Percentiles rank a stretch among this genome's conserved stretches.
Evolutionary conservation across 805 yeast genomes (phyloP).

Genomic region (Metahyphopichia silvanorum): DNA sequence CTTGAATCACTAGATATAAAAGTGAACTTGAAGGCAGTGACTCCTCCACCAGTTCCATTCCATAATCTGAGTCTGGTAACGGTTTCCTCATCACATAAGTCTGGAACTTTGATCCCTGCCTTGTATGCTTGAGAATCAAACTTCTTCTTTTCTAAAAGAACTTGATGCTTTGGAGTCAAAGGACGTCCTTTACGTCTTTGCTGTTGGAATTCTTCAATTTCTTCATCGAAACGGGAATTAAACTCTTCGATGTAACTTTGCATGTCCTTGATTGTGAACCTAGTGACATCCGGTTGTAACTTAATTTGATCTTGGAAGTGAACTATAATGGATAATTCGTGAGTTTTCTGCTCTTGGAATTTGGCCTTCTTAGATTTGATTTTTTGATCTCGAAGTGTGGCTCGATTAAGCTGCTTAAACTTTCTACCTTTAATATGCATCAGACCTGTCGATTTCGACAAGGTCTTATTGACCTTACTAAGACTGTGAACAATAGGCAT

Average conservation of each 20-base stretch:
- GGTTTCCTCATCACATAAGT: constrained; percentile 56
- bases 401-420: constrained; percentile 77
- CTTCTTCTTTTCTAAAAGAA: constrained; percentile 58
- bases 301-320: constrained; percentile 51
- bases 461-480: constrained; percentile 59
- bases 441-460: constrained; percentile 51
- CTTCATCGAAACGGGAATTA: constrained; percentile 72
- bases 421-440: constrained; percentile 89
- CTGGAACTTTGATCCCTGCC: constrained; percentile 73
- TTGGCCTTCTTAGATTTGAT: constrained; percentile 56
- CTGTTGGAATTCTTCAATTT: constrained; percentile 55
- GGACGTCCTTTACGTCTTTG: constrained; percentile 90
- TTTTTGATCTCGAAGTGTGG: constrained; percentile 80
- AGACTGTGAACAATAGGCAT: constrained; percentile 74
- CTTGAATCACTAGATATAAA: constrained; percentile 27
- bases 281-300: constrained; percentile 19
- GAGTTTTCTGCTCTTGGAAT: constrained; percentile 55
- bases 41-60: constrained; percentile 82
- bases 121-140: constrained; percentile 59
- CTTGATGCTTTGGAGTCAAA: constrained; percentile 63
- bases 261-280: constrained; percentile 57
- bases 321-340: constrained; percentile 55
- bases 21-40: constrained; percentile 56
- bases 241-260: constrained; percentile 57
- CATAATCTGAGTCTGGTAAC: constrained; percentile 64